Evolutionary conservation across 2,329 filamentous ascomycete genomes (phyloP).

Genomic region (Penicillium sp.): DNA sequence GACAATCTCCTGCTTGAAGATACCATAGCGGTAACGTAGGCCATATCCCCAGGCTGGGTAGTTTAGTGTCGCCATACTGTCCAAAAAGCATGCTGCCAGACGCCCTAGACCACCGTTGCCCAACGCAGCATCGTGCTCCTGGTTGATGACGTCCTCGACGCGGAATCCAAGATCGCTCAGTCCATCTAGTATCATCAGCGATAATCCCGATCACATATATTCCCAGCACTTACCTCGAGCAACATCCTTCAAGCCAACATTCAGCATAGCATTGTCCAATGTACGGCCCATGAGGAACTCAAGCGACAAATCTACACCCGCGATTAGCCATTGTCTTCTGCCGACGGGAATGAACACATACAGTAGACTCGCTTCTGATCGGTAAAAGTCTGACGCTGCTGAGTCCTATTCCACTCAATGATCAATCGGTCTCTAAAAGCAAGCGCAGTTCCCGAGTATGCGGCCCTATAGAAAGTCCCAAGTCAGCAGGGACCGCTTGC

Average conservation of each 20-base stretch:
- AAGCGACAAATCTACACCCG: conserved; percentile 70
- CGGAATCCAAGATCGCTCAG: conserved; percentile 89
- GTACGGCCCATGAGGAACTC: conserved; percentile 98
- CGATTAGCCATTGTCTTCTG: not conserved
- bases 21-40: conserved; percentile 90
- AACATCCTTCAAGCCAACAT: conserved; percentile 81
- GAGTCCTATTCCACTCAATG: conserved; percentile 96
- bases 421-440: conserved; percentile 92
- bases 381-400: conserved; percentile 87
- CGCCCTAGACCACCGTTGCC: conserved; percentile 95
- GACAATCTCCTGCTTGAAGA: conserved; percentile 99
- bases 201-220: conserved; percentile 13
- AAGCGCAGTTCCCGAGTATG: conserved; percentile 85
- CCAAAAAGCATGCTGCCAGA: conserved; percentile 93
- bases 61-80: conserved; percentile 91
- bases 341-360: conserved; percentile 37
- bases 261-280: conserved; percentile 97
- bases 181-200: conserved; percentile 60
- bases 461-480: conserved; percentile 55
- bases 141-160: conserved; percentile 89
- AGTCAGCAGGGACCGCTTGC: not conserved
- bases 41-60: conserved; percentile 98
- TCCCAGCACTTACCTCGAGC: conserved; percentile 65
- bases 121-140: conserved; percentile 94
- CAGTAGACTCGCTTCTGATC: conserved; percentile 95